Evolutionary conservation across 192 early-diverging fungal genomes (phyloP), one percentile per base, ranked within the genome.

Genomic region (Paraglomus occultum): DNA sequence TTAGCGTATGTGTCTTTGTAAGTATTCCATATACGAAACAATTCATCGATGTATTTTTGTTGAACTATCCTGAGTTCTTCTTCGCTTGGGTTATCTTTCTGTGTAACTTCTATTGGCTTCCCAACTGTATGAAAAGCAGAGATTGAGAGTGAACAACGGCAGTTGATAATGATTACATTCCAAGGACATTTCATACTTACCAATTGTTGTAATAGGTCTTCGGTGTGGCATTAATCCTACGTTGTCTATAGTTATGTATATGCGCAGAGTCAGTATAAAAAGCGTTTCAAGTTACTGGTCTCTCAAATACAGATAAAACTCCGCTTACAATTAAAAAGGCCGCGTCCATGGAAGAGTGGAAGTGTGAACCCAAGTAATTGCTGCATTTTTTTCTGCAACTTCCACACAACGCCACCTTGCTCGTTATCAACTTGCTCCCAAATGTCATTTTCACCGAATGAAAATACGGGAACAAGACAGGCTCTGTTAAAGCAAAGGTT

Each of bases 361-460:
- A 92, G 71, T 0, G 92, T 94, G 49, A 87, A 91, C 8, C 92
- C 92, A 31, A 83, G 78, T 8, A 84, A 11, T 48, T 82, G 84
- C 71, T 94, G 88, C 73, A 95, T 80, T 5, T 80, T 66, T 57
- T 82, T 82, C 74, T 99, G 94, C 54, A 93, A 74, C n/a, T 74
- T 79, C 46, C 85, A 84, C 7, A 90, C 54, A 51, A 78, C 72
- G n/a, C 90, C 84, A 14, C 89, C 90, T 17, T 87, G 75, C 1
- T 74, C 75, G 57, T 94, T 92, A 61, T 81, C 78, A 31, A 91
- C 80, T 17, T 94, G 91, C 20, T 91, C 83, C 76, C 91, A 98
- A 39, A 95, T 76, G 39, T 96, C 90, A 77, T 94, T 96, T 77
- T 99, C 95, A 64, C 95, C 95, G 80, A 99, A 97, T 22, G 89